Evolutionary conservation across 805 yeast genomes (phyloP).

Genomic region (Maudiozyma serrabonitensis): DNA sequence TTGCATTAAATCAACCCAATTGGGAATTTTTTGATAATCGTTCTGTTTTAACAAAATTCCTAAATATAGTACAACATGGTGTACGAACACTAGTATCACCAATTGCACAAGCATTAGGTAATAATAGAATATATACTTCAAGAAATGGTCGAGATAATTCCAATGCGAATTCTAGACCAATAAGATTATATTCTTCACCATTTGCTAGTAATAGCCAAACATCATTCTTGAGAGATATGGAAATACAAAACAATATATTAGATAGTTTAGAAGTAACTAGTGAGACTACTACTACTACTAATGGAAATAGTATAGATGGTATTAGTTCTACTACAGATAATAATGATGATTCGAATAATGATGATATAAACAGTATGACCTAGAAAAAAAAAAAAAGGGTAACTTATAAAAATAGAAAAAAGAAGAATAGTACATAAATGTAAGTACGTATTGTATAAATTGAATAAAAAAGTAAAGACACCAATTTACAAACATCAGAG

Average conservation of each 20-base stretch:
- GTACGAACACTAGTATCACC: neutral
- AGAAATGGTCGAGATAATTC: neutral
- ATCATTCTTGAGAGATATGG: constrained; percentile 31
- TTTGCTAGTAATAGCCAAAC: constrained; percentile 11
- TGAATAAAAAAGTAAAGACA: too few relatives aligned
- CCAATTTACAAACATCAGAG: too few relatives aligned
- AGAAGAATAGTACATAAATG: too few relatives aligned
- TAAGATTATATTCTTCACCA: neutral
- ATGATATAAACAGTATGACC: neutral
- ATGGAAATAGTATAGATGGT: neutral
- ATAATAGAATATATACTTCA: neutral
- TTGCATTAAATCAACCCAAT: constrained; percentile 9
- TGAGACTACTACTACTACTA: constrained; percentile 1
- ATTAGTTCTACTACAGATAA: too few relatives aligned
- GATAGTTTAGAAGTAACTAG: constrained; percentile 31
- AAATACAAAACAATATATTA: constrained; percentile 32
- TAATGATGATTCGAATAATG: too few relatives aligned
- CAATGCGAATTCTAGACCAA: neutral
- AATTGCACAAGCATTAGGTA: neutral
- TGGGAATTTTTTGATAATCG: constrained; percentile 24
- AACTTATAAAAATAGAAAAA: too few relatives aligned
- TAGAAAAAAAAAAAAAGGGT: neutral
- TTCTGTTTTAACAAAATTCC: constrained; percentile 6
- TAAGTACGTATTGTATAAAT: too few relatives aligned
- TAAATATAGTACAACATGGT: neutral